phyloP scores from a whole-genome alignment of 371 early-diverging fungal genomes.

The Mucor irregularis region DNA sequence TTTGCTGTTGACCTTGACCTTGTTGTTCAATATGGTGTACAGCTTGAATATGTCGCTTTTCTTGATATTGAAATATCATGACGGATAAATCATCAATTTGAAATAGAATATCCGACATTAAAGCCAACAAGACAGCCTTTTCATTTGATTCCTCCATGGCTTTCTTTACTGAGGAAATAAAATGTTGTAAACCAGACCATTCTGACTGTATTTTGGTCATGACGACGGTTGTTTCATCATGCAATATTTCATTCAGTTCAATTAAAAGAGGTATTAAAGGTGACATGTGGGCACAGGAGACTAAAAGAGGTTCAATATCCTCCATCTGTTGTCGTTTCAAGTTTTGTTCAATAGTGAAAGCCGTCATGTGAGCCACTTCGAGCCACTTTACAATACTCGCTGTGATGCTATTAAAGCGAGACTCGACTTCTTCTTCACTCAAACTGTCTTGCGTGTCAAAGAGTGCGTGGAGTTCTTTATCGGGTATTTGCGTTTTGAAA shows the following conservation, averaged over 20 bases:
- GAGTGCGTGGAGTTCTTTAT: conserved; percentile 18
- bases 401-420: conserved; percentile 21
- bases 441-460: conserved; percentile 13
- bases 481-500: conserved; percentile 14
- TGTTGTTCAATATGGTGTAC: too few species aligned
- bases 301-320: conserved; percentile 20
- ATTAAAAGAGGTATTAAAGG: conserved; percentile 23
- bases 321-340: conserved; percentile 24
- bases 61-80: conserved; percentile 48
- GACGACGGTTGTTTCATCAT: neutral
- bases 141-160: conserved; percentile 19
- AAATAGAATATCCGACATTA: conserved; percentile 35
- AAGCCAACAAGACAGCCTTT: conserved; percentile 8
- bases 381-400: conserved; percentile 33
- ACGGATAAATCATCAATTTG: conserved; percentile 42
- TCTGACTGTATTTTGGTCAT: conserved; percentile 48
- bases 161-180: conserved; percentile 34
- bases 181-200: conserved; percentile 51
- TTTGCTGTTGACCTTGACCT: conserved; percentile 12
- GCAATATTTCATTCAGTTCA: conserved; percentile 9
- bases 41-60: conserved; percentile 24
- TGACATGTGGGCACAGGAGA: conserved; percentile 6
- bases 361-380: conserved; percentile 38
- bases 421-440: conserved; percentile 7
- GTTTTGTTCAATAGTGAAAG: conserved; percentile 39